A percentile compares a stretch with the other conserved stretches of the same genome.
Evolutionary conservation across 345 rosid genomes (phyloP).

Genomic region (Cardamine occulta): DNA sequence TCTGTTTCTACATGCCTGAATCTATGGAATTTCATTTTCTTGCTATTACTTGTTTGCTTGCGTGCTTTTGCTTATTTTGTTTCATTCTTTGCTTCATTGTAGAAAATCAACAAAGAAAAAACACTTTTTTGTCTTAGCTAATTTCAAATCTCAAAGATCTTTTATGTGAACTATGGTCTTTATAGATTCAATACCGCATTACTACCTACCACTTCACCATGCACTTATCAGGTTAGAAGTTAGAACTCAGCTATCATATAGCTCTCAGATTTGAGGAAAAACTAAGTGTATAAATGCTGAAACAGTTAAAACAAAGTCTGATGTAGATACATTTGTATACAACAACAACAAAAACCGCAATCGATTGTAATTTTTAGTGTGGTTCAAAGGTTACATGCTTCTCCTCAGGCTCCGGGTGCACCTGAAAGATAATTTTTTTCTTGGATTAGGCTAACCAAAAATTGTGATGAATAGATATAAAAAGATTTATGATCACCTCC

Average conservation of each 20-base stretch:
- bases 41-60: background rate
- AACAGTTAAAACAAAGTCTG: background rate
- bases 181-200: background rate
- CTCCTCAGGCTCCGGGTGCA: conserved; percentile 27
- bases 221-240: background rate
- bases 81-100: background rate
- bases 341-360: background rate
- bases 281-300: background rate
- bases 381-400: conserved; percentile 36
- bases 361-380: background rate
- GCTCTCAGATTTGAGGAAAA: conserved; percentile 5
- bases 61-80: background rate
- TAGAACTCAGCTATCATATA: background rate
- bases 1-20: background rate
- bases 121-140: no score
- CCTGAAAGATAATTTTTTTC: conserved; percentile 16
- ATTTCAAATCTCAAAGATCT: no score
- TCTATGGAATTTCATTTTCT: background rate
- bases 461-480: background rate
- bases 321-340: conserved; percentile 14
- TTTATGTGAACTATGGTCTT: background rate
- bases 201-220: background rate
- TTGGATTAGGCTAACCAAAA: background rate
- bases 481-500: conserved; percentile 43
- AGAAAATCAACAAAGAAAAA: no score